Base-by-base conservation (phyloP, 148 eudicot species). In the Cornus florida region DNA sequence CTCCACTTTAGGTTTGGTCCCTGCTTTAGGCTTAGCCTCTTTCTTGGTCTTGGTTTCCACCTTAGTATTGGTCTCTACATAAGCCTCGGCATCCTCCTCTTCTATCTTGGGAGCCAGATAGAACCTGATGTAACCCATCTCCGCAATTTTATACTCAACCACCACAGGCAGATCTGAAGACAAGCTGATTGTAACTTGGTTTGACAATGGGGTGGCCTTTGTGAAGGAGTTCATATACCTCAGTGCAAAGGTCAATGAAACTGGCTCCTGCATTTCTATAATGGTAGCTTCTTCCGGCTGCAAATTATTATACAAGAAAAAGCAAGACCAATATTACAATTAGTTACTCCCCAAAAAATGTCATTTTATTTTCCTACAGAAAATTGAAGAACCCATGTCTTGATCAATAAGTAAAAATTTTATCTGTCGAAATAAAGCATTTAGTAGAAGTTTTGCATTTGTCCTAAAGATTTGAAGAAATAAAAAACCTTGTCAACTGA, bases 31-130 rank as follows among this genome's bases (percentile, higher is more conserved):
- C 67, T 78, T 64, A 2, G 80, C 46, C 60, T 77, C 80, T 5
- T 31, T 68, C 46, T 78, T 80, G 19, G 84, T 53, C 69, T 79
- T 75, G 23, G 77, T 69, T 16, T 69, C 83, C 31, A 78, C 53
- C 35, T 77, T 74, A 35, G 87, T 24, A 43, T 17, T 73, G 46
- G 85, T 70, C 67, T 84, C 85, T 7, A 72, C 62, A 69, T 76
- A 73, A 75, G 85, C 46, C 69, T 73, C 69, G 73, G 77, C 79
- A 35, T 81, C 86, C 31, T 88, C 90, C 56, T 92, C 95, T 79
- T 88, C 96, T 32, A 92, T 79, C 84, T 92, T 92, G 57, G 96
- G 96, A 81, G 96, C 96, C 72, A 92, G 76, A 78, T 88, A 90
- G 78, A 83, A 92, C 87, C 96, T 88, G 71, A 92, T 70, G 70